Evolutionary conservation across 108 stramenopile species (phyloP).

Genomic region (Discostella pseudostelligera): DNA sequence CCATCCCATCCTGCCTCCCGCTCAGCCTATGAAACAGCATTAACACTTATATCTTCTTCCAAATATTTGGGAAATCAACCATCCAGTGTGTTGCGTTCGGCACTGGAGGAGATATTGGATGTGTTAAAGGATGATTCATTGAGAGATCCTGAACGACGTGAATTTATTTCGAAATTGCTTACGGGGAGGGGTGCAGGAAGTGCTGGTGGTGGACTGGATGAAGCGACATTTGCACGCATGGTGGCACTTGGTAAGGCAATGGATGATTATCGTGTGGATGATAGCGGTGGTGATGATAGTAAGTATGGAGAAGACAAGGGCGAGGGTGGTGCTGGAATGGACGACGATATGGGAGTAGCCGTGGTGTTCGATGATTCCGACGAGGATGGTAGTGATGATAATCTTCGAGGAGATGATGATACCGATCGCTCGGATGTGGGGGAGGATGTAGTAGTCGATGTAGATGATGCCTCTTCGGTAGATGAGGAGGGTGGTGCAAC

Average conservation of each 20-base stretch:
- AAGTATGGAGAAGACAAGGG: slow-evolving; percentile 5
- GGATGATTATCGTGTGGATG: slow-evolving; percentile 83
- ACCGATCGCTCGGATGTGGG: slow-evolving; percentile 76
- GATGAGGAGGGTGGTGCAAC: slow-evolving; percentile 75
- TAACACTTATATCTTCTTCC: slow-evolving; percentile 65
- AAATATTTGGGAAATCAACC: slow-evolving; percentile 89
- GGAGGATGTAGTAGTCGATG: slow-evolving; percentile 78
- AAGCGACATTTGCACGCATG: slow-evolving; percentile 74
- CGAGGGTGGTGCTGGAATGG: slow-evolving; percentile 56
- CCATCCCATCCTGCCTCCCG: slow-evolving; percentile 69
- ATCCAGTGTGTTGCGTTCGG: slow-evolving; percentile 82
- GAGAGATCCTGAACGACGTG: slow-evolving; percentile 80
- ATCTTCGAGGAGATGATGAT: slow-evolving; percentile 47
- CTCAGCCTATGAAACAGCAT: slow-evolving; percentile 77
- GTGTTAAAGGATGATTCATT: slow-evolving; percentile 79
- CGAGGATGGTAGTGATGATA: slow-evolving; percentile 52
- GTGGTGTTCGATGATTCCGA: slow-evolving; percentile 97
- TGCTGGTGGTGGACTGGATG: slow-evolving; percentile 43
- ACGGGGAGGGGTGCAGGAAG: slow-evolving; percentile 52
- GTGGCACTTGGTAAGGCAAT: slow-evolving; percentile 85
- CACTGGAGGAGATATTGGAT: slow-evolving; percentile 90
- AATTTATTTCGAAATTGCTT: slow-evolving; percentile 72
- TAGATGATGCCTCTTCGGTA: slow-evolving; percentile 71
- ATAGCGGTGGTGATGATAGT: slow-evolving; percentile 31
- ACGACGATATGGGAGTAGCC: slow-evolving; percentile 97